Evolutionary conservation across 192 early-diverging fungal species (phyloP), one percentile per base, ranked within the genome.

Genomic region (Globomyces pollinis-pini): DNA sequence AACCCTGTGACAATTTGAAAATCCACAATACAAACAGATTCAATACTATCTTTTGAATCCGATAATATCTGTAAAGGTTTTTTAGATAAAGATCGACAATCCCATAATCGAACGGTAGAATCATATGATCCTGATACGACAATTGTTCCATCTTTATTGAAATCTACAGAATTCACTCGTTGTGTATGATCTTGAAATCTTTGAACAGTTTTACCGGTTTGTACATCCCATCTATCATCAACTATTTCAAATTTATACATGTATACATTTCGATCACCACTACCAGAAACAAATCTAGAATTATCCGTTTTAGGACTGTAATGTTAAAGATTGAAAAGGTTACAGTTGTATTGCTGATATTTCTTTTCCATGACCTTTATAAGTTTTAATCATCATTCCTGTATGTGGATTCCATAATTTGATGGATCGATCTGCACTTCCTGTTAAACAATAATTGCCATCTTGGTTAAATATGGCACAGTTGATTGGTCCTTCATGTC

Each of bases 141-240:
- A 1, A 97, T 81, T 2, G 84, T 83, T 4, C 79, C 84, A 3
- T 91, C 85, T 3, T 61, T 64, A 64, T 90, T 94, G 58, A 93
- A 89, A 12, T 73, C 86, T 8, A 95, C 85, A 18, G 86, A 76
- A 63, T 96, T 93, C 4, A 97, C 78, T 30, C 89, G 77, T 68
- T 89, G 85, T 50, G 78, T 72, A 57, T 98, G 96, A 1, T 87
- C 90, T 0, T 81, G 62, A 61, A 85, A 91, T 49, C 87, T 72
- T 23, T 88, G 77, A n/a, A 85, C 76, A 2, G 86, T 74, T 56
- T 70, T 69, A 6, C 88, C 89, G 2, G 84, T 82, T 12, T 65
- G 63, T 1, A 96, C 86, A 59, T 99, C 94, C 93, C 93, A 97
- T n/a, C n/a, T n/a, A n/a, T n/a, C n/a, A n/a, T n/a, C n/a, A n/a